Percentiles rank a stretch among this genome's conserved stretches.
Evolutionary conservation across 805 yeast species (phyloP).

Genomic region (Teunomyces cretensis): DNA sequence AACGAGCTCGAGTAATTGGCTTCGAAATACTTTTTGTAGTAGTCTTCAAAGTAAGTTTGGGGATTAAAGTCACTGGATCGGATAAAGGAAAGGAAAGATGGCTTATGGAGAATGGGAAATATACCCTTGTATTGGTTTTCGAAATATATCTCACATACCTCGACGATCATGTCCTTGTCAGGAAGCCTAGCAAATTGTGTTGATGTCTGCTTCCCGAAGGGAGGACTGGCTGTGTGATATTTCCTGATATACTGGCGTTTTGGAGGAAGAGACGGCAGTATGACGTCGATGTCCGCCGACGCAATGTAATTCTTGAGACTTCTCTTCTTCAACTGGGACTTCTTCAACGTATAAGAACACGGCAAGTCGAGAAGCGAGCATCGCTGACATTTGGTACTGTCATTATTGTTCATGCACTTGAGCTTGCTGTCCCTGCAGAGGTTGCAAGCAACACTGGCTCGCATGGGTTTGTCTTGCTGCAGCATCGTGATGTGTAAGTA

Average conservation of each 20-base stretch:
- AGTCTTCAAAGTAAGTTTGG: slow-evolving; percentile 15
- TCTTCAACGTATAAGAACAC: slow-evolving; percentile 20
- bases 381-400: slow-evolving; percentile 15
- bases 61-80: slow-evolving; percentile 19
- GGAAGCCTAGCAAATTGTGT: slow-evolving; percentile 10
- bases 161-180: slow-evolving; percentile 14
- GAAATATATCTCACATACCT: slow-evolving; percentile 22
- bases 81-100: slow-evolving; percentile 19
- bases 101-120: slow-evolving; percentile 24
- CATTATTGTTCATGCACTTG: slow-evolving; percentile 11
- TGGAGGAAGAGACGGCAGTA: not conserved
- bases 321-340: slow-evolving; percentile 19
- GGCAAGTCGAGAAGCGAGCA: slow-evolving; percentile 15
- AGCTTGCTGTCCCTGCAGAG: slow-evolving; percentile 13
- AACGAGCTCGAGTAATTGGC: slow-evolving; percentile 12
- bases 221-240: not conserved
- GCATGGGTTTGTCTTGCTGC: not conserved
- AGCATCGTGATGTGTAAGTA: not conserved
- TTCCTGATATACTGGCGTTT: not conserved
- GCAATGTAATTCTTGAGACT: slow-evolving; percentile 6
- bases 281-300: not conserved
- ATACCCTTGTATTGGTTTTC: slow-evolving; percentile 27
- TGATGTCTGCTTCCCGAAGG: not conserved
- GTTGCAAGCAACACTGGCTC: slow-evolving; percentile 16
- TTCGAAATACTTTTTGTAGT: slow-evolving; percentile 12